Conservation (phyloP, 1,139 yeast species). For the Yamadazyma siamensis region DNA sequence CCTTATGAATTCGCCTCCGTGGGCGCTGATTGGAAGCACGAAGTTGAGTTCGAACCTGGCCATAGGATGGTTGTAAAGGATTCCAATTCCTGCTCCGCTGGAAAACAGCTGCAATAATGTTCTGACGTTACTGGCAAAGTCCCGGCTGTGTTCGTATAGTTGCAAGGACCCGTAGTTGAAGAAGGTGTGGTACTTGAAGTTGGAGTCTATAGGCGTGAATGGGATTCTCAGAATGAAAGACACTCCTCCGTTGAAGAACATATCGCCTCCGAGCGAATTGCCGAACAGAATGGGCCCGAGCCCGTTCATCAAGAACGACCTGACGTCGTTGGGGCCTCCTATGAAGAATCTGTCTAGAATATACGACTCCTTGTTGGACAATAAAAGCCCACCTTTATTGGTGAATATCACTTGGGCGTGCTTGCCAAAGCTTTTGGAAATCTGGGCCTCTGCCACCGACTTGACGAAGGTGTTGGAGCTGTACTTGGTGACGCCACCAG, state of each 20-base stretch:
- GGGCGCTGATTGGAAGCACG: constrained; percentile 69
- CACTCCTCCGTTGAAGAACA: constrained; percentile 66
- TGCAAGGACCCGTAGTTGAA: constrained; percentile 68
- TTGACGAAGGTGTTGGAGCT: constrained; percentile 38
- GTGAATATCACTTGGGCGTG: constrained; percentile 38
- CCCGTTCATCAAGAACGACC: constrained; percentile 75
- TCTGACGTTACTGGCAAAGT: constrained; percentile 15
- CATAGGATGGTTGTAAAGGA: constrained; percentile 79
- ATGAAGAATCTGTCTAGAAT: constrained; percentile 59
- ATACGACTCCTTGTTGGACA: constrained; percentile 31
- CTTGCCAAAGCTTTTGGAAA: constrained; percentile 25
- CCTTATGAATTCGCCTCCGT: constrained; percentile 62
- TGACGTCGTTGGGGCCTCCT: constrained; percentile 80
- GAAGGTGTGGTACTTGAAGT: constrained; percentile 68
- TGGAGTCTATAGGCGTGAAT: constrained; percentile 48
- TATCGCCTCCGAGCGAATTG: constrained; percentile 75
- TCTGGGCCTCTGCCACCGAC: constrained; percentile 45
- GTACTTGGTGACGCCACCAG: constrained; percentile 41
- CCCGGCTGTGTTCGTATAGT: constrained; percentile 4
- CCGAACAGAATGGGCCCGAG: constrained; percentile 76
- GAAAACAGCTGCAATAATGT: constrained; percentile 36
- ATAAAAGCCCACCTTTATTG: constrained; percentile 51
- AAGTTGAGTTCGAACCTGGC: constrained; percentile 91
- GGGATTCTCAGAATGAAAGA: constrained; percentile 71
- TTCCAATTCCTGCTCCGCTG: constrained; percentile 67